Base-by-base conservation (phyloP, 345 rosid species). In the Toxicodendron radicans region DNA sequence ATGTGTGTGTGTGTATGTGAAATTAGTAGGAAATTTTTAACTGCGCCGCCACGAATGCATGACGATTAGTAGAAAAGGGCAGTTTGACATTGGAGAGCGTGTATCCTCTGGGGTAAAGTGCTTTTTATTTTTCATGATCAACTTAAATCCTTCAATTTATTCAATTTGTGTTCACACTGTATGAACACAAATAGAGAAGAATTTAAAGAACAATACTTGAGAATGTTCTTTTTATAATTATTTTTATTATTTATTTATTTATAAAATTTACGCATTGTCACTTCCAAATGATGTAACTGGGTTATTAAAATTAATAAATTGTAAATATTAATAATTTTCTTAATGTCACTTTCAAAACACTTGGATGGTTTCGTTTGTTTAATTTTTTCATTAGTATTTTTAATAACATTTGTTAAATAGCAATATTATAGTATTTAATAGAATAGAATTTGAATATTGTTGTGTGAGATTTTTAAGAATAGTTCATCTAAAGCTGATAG, bases 21-120 rank as follows among this genome's bases (percentile, higher is more conserved):
- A 71, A 24, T 71, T 59, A 69, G 62, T 16, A n/a, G 57, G 58
- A 24, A 27, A 41, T 16, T n/a, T n/a, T n/a, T n/a, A 10, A 54
- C 38, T 59, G 75, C 85, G 85, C 85, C 85, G 87, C 84, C 82
- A 70, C 75, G 56, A 64, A 59, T 70, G 85, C 76, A 33, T 57
- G 70, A 77, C 72, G 78, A 61, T 58, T 60, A 14, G 35, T 7
- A 23, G 68, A 59, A 83, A 77, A 52, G 45, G 45, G 24, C 16
- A 41, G 67, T 48, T 76, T 68, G 62, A 59, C 75, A 24, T 46
- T 49, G 33, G 54, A 20, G 46, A 59, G 81, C 78, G 84, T 74
- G 79, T 0, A 32, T 78, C 38, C 43, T 60, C 77, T 71, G 38
- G 46, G 71, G 67, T 73, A 41, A 11, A 43, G 61, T 64, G 74